Percentiles rank a stretch among this genome's conserved stretches.
Evolutionary conservation across 306 rosid genomes (phyloP).

Genomic region (Cotoneaster glaucophyllus): DNA sequence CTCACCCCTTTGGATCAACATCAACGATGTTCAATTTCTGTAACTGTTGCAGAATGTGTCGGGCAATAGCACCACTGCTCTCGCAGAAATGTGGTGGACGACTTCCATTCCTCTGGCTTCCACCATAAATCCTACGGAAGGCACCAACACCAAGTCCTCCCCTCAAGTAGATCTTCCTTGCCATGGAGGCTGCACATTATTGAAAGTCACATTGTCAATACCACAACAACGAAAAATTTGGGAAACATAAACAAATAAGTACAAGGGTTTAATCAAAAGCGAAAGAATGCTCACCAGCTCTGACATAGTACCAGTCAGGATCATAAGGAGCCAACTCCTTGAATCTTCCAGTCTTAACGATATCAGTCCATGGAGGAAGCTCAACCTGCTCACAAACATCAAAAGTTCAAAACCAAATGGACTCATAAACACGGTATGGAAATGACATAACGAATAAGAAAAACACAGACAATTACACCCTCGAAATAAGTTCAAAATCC

Average conservation of each 20-base stretch:
- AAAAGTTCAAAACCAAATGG: not conserved
- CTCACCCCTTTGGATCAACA: slow-evolving; percentile 47
- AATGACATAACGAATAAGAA: not conserved
- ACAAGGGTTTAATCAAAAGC: not conserved
- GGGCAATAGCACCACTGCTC: slow-evolving; percentile 57
- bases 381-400: slow-evolving; percentile 24
- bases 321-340: slow-evolving; percentile 59
- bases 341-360: slow-evolving; percentile 49
- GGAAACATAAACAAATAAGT: not conserved
- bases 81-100: slow-evolving; percentile 59
- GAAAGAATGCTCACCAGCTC: slow-evolving; percentile 33
- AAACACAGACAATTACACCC: not conserved
- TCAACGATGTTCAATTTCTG: slow-evolving; percentile 29
- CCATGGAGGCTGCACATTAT: slow-evolving; percentile 42
- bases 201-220: not conserved
- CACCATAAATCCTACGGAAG: slow-evolving; percentile 49
- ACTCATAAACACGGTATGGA: not conserved
- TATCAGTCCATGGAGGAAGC: slow-evolving; percentile 52
- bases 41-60: slow-evolving; percentile 46
- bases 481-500: not conserved
- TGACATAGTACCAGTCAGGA: slow-evolving; percentile 49
- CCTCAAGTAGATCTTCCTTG: slow-evolving; percentile 60
- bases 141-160: slow-evolving; percentile 64
- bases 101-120: slow-evolving; percentile 57
- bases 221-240: not conserved